Evolutionary conservation across 805 yeast species (phyloP), one percentile per base, ranked within the genome.

Genomic region (Starmerella bombi): DNA sequence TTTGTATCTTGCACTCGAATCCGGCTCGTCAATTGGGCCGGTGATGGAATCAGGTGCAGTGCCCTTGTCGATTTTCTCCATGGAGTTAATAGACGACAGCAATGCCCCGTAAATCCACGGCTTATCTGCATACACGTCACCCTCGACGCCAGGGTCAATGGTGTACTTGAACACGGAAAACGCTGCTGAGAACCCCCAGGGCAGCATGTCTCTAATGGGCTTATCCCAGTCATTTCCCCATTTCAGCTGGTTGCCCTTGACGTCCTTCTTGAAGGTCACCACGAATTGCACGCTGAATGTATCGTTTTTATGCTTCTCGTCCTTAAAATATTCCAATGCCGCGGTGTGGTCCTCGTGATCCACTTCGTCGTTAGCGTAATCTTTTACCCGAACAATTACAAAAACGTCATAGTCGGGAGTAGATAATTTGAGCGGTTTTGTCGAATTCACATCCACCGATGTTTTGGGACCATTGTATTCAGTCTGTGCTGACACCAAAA

Each of bases 191-290:
- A 65, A 62, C 4, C 74, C 74, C 54, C 63, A 63, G 3, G 85
- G 85, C 9, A 78, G 64, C 40, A 64, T 64, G 36, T 75, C 75
- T 25, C 67, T 60, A 25, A 78, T 68, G 0, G 81, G 76, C n/a
- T 62, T 54, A 8, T 67, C 71, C 53, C 75, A 75, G 51, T 78
- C 84, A 53, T 78, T 78, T 1, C 85, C 85, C 59, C 74, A 77
- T n/a, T 72, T 43, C 31, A 78, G 58, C n/a, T 67, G 65, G 32
- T 69, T 63, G 2, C 80, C 81, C 16, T 50, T 52, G n/a, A 75
- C 62, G 9, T 51, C 47, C 36, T 40, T 41, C 21, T 52, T 59
- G 32, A 77, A 79, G 9, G 51, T 59, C 44, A 72, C 64, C 40
- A 52, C 36, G 43, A 68, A 50, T 51, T 63, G 63, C 38, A 69